Base-by-base conservation (phyloP, 2,329 filamentous ascomycete species). In the Apiospora rasikravindrae region DNA sequence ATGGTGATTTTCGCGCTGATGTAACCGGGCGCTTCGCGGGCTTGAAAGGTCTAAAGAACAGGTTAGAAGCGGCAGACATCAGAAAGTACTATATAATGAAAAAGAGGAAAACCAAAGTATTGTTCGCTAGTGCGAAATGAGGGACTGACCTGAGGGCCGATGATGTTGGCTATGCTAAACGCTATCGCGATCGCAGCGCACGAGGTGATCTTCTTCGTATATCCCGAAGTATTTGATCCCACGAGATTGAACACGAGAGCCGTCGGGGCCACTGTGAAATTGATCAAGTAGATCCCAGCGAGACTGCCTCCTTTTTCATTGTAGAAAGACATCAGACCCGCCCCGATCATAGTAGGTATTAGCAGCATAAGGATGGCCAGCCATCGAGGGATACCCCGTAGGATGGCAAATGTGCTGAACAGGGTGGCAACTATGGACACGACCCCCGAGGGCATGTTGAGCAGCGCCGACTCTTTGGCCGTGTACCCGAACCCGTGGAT, bases 41-140 rank as follows among this genome's bases (percentile, higher is more conserved):
- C 82, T 75, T 86, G 86, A 80, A 90, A 89, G 2, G 87, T 89
- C 77, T 89, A 86, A 0, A 88, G 87, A 0, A 87, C 87, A 73
- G 89, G 11, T 89, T 22, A 69, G 24, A 24, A 26, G 22, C 16
- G 5, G 8, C 8, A 10, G 40, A 37, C 6, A 2, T 42, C 13
- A 42, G 40, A 10, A 7, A 42, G 40, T 42, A 42, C n/a, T 33
- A 3, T 37, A 24, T 8, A 42, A 11, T 8, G 14, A 29, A 6
- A 57, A 8, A 57, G 14, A 53, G 24, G 24, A 19, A 10, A 1
- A 24, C n/a, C 37, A 4, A 11, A 42, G 13, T 42, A n/a, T n/a
- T n/a, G n/a, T n/a, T n/a, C n/a, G n/a, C n/a, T n/a, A n/a, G n/a
- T n/a, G n/a, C n/a, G n/a, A n/a, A 57, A 24, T 16, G 66, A 22